Evolutionary conservation across 2,329 filamentous ascomycete genomes (phyloP), one percentile per base, ranked within the genome.

Genomic region (Pestalotiopsis sp.): DNA sequence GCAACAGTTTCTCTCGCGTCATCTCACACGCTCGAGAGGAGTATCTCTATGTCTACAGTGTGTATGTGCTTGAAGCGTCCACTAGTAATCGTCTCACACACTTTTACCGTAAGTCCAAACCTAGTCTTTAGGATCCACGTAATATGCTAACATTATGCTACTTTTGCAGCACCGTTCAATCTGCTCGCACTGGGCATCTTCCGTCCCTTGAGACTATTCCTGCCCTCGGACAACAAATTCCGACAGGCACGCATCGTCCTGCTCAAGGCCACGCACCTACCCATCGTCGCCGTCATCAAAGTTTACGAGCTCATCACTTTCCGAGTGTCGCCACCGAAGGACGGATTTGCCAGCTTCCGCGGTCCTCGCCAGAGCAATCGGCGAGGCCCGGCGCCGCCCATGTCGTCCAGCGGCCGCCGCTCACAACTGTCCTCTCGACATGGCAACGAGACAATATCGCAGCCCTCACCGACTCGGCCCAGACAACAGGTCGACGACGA

Each of bases 31-130:
- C 89, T 52, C 85, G 85, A 68, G 92, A 94, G 75, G 93, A 95
- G 78, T 95, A 95, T 75, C 85, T 95, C 41, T 94, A 93, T 76
- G 90, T 94, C 74, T 95, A 90, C 79, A 88, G 85, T 72, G 85
- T 89, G 64, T 90, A 90, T 77, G 90, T 90, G 72, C 84, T 90
- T 67, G 86, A 90, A 78, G 89, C 90, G 14, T 91, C 89, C 63
- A 92, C 90, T 57, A 90, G 88, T 74, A 91, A 91, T 73, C 84
- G 90, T 61, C 85, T 92, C 41, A 92, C 90, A 4, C 89, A 92
- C 78, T 92, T 92, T 76, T 91, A 91, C 74, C 90, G 77, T 79
- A 71, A 70, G 77, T 73, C 14, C 27, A 27, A 17, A 20, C 41
- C 13, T 13, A 23, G 1, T 38, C 11, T 5, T 17, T 36, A 17